Conservation (phyloP, 1,284 basidiomycete species). For the Waitea zeae region DNA sequence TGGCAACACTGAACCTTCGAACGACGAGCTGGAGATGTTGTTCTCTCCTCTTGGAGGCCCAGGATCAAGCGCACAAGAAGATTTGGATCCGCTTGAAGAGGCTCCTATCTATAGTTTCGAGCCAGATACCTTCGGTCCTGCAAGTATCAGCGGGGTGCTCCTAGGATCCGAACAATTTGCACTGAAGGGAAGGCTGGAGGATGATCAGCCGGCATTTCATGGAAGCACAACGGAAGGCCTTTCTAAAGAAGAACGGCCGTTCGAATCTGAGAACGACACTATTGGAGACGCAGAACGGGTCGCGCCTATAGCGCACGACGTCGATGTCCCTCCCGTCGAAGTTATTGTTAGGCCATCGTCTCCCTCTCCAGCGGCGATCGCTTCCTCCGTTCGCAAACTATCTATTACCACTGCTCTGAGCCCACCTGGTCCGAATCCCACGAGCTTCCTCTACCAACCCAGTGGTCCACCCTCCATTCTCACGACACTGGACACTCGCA, state of each 20-base stretch:
- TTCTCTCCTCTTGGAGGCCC: neutral
- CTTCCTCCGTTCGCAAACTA: conserved; percentile 6
- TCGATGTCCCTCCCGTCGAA: conserved; percentile 4
- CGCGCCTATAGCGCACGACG: neutral
- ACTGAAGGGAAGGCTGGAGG: too few relatives aligned
- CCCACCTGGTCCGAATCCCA: too few relatives aligned
- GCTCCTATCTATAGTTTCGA: neutral
- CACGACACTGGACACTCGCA: too few relatives aligned
- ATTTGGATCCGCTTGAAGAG: neutral
- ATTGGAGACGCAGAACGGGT: neutral
- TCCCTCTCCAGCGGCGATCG: conserved; percentile 4
- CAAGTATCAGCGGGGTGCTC: too few relatives aligned
- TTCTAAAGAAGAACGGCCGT: neutral
- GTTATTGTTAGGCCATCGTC: too few relatives aligned
- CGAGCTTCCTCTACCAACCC: too few relatives aligned
- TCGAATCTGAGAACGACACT: neutral
- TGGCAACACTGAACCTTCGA: conserved; percentile 13
- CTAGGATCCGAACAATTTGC: too few relatives aligned
- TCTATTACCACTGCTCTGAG: too few relatives aligned
- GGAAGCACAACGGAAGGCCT: neutral
- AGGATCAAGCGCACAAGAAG: neutral
- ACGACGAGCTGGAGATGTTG: neutral
- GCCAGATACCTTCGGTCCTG: too few relatives aligned
- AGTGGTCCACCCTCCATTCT: too few relatives aligned
- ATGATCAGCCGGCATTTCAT: neutral